phyloP scores from a whole-genome alignment of 306 rosid species.

The Quercus ilex region DNA sequence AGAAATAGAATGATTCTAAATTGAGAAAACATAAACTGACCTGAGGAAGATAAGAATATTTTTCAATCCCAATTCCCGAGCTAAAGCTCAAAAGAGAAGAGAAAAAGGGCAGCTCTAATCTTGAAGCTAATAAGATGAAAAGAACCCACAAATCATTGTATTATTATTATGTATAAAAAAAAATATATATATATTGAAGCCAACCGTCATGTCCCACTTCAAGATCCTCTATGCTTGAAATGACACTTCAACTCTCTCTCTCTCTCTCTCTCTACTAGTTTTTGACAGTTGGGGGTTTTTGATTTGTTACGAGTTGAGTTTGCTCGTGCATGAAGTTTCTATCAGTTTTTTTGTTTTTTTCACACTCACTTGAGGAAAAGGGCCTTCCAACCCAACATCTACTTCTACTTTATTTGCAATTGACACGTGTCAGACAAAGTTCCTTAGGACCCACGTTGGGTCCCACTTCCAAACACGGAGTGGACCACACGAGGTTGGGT shows the following conservation, averaged over 20 bases:
- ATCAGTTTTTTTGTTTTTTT: too few relatives aligned
- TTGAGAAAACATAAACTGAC: conserved; percentile 23
- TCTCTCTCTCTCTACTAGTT: neutral
- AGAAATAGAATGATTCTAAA: neutral
- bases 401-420: neutral
- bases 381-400: neutral
- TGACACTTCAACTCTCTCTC: conserved; percentile 35
- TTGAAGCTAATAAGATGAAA: neutral
- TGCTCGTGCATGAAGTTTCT: neutral
- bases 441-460: neutral
- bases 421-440: conserved; percentile 9
- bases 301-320: neutral
- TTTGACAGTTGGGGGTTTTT: neutral
- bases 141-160: conserved; percentile 15
- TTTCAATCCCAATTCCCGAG: conserved; percentile 1
- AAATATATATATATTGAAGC: neutral
- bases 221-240: conserved; percentile 21
- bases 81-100: neutral
- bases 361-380: neutral
- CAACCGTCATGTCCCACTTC: conserved; percentile 3
- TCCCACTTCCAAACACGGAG: too few relatives aligned
- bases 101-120: conserved; percentile 2
- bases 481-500: neutral
- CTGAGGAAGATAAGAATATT: conserved; percentile 22
- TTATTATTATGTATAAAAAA: neutral